These are phyloP conservation scores for Yamadazyma atlantica DNA, from an alignment of 1,139 yeast species.

Conservation along the genomic window DNA sequence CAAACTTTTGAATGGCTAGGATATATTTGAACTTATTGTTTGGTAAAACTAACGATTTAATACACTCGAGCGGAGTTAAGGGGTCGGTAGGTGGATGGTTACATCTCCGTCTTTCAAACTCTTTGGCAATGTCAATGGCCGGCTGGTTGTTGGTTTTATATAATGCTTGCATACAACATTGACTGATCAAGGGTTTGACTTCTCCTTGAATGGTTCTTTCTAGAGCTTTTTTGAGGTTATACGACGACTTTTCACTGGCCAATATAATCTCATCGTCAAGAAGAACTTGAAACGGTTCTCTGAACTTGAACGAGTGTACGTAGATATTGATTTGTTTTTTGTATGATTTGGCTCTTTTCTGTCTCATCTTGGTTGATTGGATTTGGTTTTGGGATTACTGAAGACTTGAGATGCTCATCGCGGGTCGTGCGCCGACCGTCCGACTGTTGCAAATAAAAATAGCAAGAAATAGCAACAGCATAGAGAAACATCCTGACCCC, in stretches of 20 bases:
- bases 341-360: slow-evolving; percentile 91
- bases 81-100: slow-evolving; percentile 62
- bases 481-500: no score
- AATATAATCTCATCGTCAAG: slow-evolving; percentile 79
- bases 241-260: slow-evolving; percentile 64
- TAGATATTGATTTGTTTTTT: slow-evolving; percentile 88
- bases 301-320: slow-evolving; percentile 81
- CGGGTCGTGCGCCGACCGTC: no score
- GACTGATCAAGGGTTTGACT: slow-evolving; percentile 92
- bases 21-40: slow-evolving; percentile 87
- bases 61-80: slow-evolving; percentile 71
- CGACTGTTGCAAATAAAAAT: no score
- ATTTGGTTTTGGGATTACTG: no score
- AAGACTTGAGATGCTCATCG: no score
- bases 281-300: slow-evolving; percentile 89
- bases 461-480: no score
- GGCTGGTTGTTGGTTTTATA: slow-evolving; percentile 68
- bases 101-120: slow-evolving; percentile 72
- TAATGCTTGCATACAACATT: slow-evolving; percentile 87
- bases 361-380: slow-evolving; percentile 65
- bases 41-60: slow-evolving; percentile 65
- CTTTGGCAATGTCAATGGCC: slow-evolving; percentile 78
- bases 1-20: slow-evolving; percentile 79
- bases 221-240: slow-evolving; percentile 75
- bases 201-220: slow-evolving; percentile 81